phyloP scores from a whole-genome alignment of 257 asterid species.

The Salvia hispanica region DNA sequence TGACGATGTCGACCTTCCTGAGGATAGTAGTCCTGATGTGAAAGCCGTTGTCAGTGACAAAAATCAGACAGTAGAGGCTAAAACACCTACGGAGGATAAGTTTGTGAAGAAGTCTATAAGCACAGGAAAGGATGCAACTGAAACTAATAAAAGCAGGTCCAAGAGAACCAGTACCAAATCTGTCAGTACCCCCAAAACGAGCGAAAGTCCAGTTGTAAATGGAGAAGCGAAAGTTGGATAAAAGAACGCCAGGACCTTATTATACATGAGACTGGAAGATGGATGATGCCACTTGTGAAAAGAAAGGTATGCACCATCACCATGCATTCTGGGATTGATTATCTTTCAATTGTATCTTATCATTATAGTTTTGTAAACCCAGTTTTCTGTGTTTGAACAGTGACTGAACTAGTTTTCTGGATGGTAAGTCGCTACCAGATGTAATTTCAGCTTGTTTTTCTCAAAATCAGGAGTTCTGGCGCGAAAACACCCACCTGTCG shows the following conservation, averaged over 20 bases:
- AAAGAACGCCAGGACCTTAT: constrained; percentile 26
- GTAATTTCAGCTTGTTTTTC: constrained; percentile 19
- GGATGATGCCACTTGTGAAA: constrained; percentile 16
- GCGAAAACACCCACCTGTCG: not conserved
- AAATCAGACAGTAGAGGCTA: constrained; percentile 31
- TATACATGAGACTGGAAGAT: constrained; percentile 19
- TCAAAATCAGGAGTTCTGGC: constrained; percentile 13
- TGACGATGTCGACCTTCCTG: constrained; percentile 35
- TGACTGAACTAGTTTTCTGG: constrained; percentile 10
- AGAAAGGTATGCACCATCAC: constrained; percentile 37
- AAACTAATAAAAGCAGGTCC: constrained; percentile 43
- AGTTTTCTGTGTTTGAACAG: constrained; percentile 1
- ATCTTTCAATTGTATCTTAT: not conserved
- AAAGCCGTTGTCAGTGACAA: constrained; percentile 27
- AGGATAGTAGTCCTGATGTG: constrained; percentile 28
- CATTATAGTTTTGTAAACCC: not conserved
- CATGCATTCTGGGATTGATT: constrained; percentile 1
- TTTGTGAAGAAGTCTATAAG: constrained; percentile 44
- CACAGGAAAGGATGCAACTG: constrained; percentile 46
- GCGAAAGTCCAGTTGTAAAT: constrained; percentile 52
- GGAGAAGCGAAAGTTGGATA: constrained; percentile 76
- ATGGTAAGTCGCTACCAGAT: constrained; percentile 19
- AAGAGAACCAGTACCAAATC: constrained; percentile 48
- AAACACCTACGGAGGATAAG: constrained; percentile 40
- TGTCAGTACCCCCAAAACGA: constrained; percentile 44